Evolutionary conservation across 2,329 filamentous ascomycete genomes (phyloP).

Genomic region (Fusarium sp.): DNA sequence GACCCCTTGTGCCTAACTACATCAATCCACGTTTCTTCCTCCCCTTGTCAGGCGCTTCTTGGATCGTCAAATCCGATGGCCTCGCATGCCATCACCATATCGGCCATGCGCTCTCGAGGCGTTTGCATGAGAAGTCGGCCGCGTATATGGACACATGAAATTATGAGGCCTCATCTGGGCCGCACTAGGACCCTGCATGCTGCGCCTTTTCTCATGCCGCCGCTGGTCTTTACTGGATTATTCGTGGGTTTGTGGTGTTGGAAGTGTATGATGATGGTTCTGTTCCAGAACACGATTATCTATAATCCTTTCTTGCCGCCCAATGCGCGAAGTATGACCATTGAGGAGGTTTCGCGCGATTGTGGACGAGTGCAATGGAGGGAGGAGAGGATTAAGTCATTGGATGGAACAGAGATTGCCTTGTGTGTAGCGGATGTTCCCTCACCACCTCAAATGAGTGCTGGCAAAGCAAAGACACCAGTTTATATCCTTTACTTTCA

Average conservation of each 20-base stretch:
- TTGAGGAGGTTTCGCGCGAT: conserved; percentile 70
- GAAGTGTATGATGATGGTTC: conserved; percentile 79
- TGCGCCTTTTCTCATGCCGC: conserved; percentile 68
- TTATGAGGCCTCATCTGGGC: conserved; percentile 22
- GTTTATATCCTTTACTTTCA: conserved; percentile 60
- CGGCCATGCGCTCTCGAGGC: conserved; percentile 35
- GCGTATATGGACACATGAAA: conserved; percentile 24
- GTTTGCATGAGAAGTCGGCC: conserved; percentile 16
- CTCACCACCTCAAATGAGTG: conserved; percentile 1
- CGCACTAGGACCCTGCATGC: conserved; percentile 48
- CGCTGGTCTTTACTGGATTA: conserved; percentile 74
- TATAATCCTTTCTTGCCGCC: conserved; percentile 84
- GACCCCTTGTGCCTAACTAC: conserved; percentile 29
- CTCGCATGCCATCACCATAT: conserved; percentile 41
- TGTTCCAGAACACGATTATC: conserved; percentile 85
- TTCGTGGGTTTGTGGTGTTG: conserved; percentile 73
- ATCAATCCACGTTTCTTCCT: conserved; percentile 28
- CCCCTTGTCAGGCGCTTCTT: conserved; percentile 30
- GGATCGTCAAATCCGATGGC: conserved; percentile 37
- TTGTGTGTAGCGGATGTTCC: conserved; percentile 65
- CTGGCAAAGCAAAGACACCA: conserved; percentile 39
- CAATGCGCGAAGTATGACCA: conserved; percentile 74
- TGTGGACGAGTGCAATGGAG: conserved; percentile 75
- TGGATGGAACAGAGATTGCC: conserved; percentile 75
- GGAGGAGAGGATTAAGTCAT: conserved; percentile 69